Percentiles rank a stretch among this genome's conserved stretches.
Conservation (phyloP, 768 basidiomycete genomes). For the Porpolomopsis calyptriformis region DNA sequence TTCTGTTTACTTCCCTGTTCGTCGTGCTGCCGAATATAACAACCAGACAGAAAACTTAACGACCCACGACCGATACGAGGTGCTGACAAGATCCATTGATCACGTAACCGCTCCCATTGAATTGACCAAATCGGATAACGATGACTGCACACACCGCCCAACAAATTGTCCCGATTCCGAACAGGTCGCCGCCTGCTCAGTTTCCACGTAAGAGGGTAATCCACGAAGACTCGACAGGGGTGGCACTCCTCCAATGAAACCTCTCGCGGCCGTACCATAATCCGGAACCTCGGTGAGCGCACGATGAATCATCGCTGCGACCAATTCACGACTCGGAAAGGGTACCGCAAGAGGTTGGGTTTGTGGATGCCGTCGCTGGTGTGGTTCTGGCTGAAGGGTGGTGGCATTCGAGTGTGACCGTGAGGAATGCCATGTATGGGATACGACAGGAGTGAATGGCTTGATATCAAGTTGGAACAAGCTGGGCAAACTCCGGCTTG, state of each 20-base stretch:
- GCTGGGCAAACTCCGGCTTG: conserved; percentile 40
- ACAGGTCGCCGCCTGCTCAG: conserved; percentile 12
- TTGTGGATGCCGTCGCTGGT: conserved; percentile 15
- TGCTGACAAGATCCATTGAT: too few species aligned
- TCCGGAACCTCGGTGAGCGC: conserved; percentile 75
- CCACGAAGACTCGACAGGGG: conserved; percentile 68
- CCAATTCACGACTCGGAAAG: conserved; percentile 13
- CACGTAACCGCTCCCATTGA: too few species aligned
- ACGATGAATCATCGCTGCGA: conserved; percentile 45
- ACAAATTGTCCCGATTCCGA: too few species aligned
- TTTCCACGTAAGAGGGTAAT: conserved; percentile 82
- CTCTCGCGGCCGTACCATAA: conserved; percentile 73
- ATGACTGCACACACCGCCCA: too few species aligned
- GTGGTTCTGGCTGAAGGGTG: neutral
- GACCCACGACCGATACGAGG: too few species aligned
- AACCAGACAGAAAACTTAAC: too few species aligned
- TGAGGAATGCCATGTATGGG: conserved; percentile 32
- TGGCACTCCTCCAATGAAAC: conserved; percentile 86
- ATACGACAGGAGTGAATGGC: conserved; percentile 41
- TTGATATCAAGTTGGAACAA: conserved; percentile 55
- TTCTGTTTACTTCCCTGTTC: too few species aligned
- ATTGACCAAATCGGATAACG: too few species aligned
- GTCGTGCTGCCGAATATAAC: too few species aligned
- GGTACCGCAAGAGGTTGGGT: conserved; percentile 14
- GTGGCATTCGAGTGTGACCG: conserved; percentile 20